Conservation (phyloP, 139 green algal genomes). For the Auxenochlorella pyrenoidosa region DNA sequence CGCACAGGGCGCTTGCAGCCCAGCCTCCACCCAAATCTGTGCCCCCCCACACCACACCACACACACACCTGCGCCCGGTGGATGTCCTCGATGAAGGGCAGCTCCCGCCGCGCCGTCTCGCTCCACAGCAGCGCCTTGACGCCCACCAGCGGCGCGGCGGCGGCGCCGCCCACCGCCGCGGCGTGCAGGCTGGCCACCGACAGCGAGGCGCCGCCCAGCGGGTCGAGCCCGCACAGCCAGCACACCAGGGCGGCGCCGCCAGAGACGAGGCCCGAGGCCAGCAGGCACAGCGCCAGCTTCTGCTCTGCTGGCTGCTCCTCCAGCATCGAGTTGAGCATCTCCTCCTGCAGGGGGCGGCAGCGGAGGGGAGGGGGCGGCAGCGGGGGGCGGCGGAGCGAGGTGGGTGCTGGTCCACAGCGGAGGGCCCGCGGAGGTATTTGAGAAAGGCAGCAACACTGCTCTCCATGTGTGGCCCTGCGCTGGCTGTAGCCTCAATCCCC, state of each 20-base stretch:
- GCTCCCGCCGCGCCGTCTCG: slow-evolving; percentile 27
- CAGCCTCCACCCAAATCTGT: no score
- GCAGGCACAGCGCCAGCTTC: slow-evolving; percentile 34
- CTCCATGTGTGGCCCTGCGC: no score
- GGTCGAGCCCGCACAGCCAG: slow-evolving; percentile 40
- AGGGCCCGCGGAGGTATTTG: no score
- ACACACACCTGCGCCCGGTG: slow-evolving; percentile 34
- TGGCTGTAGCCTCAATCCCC: no score
- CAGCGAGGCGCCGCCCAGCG: slow-evolving; percentile 41
- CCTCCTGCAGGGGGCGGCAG: slow-evolving; percentile 31
- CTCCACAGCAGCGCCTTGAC: slow-evolving; percentile 40
- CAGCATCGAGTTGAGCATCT: slow-evolving; percentile 32
- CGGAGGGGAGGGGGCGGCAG: no score
- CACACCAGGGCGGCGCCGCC: neutral
- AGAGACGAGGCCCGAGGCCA: slow-evolving; percentile 8
- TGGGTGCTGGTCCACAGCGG: neutral
- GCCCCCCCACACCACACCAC: no score
- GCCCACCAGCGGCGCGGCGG: slow-evolving; percentile 34
- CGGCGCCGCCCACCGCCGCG: slow-evolving; percentile 19
- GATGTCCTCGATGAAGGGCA: slow-evolving; percentile 45
- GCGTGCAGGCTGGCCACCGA: slow-evolving; percentile 6
- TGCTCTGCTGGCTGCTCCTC: slow-evolving; percentile 25
- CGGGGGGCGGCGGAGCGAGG: neutral
- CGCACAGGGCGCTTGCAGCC: no score
- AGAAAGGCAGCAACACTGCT: no score